phyloP scores from a whole-genome alignment of 441 rosid species.

The Metrosideros polymorpha region DNA sequence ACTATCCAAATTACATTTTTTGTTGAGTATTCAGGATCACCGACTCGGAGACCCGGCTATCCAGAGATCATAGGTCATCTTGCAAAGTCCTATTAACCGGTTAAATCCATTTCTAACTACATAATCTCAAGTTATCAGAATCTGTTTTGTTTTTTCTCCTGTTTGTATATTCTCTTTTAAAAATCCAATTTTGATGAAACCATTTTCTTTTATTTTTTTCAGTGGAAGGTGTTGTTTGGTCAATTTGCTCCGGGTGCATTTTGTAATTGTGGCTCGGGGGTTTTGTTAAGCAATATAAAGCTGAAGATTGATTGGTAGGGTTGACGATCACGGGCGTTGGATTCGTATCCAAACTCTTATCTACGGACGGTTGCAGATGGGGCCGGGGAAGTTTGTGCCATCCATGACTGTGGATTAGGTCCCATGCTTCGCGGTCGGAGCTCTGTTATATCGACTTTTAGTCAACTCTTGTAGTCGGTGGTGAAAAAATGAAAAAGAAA shows the following conservation, averaged over 20 bases:
- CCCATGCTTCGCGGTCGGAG: not conserved
- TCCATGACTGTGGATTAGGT: not conserved
- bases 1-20: not conserved
- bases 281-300: not conserved
- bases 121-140: not conserved
- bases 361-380: not conserved
- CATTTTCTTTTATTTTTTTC: not conserved
- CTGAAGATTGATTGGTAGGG: not conserved
- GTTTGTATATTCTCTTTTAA: not conserved
- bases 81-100: not conserved
- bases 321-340: not conserved
- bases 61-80: not conserved
- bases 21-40: accelerated
- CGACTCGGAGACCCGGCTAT: accelerated
- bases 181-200: not conserved
- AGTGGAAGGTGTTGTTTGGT: not conserved
- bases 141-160: not conserved
- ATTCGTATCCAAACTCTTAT: not conserved
- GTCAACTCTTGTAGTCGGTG: not conserved
- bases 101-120: not conserved
- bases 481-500: not conserved
- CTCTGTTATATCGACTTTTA: not conserved
- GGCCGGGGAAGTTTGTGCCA: not conserved
- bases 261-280: not conserved
- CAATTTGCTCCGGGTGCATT: not conserved